Conservation (phyloP, 169 alveolate genomes). For the Cryptosporidium andersoni region DNA sequence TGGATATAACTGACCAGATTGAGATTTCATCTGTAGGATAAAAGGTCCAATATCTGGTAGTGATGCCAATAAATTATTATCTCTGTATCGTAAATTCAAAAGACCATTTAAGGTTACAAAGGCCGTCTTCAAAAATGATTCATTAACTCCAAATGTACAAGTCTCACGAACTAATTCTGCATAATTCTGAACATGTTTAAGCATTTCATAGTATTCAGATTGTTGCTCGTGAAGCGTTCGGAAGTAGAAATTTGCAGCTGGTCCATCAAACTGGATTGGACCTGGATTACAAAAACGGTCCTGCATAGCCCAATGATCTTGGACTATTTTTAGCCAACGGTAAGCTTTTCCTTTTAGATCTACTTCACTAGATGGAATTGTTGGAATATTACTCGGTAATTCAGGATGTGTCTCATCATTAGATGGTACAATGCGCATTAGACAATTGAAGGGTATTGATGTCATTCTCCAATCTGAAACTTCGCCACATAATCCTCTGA, state of each 20-base stretch:
- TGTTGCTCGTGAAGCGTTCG: conserved; percentile 87
- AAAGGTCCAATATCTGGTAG: conserved; percentile 67
- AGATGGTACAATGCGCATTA: conserved; percentile 85
- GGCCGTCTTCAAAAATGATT: conserved; percentile 83
- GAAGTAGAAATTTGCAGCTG: conserved; percentile 84
- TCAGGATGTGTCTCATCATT: conserved; percentile 77
- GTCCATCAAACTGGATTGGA: conserved; percentile 93
- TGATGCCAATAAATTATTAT: conserved; percentile 43
- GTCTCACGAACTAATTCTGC: conserved; percentile 82
- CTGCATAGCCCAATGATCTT: conserved; percentile 88
- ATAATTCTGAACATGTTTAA: conserved; percentile 86
- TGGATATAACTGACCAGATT: neutral
- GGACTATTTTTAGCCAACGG: conserved; percentile 82
- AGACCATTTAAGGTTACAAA: conserved; percentile 83
- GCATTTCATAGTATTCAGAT: conserved; percentile 88
- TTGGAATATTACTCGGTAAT: conserved; percentile 81
- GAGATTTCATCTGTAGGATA: conserved; percentile 46
- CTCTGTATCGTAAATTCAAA: conserved; percentile 59
- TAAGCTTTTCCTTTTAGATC: conserved; percentile 88
- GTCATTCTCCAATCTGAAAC: conserved; percentile 93
- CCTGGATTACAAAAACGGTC: conserved; percentile 97
- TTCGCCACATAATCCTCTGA: conserved; percentile 90
- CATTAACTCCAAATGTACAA: conserved; percentile 89
- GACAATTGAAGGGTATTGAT: conserved; percentile 90
- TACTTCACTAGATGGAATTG: conserved; percentile 91